Base-by-base conservation (phyloP, 2,329 filamentous ascomycete genomes). In the Clonostachys byssicola region DNA sequence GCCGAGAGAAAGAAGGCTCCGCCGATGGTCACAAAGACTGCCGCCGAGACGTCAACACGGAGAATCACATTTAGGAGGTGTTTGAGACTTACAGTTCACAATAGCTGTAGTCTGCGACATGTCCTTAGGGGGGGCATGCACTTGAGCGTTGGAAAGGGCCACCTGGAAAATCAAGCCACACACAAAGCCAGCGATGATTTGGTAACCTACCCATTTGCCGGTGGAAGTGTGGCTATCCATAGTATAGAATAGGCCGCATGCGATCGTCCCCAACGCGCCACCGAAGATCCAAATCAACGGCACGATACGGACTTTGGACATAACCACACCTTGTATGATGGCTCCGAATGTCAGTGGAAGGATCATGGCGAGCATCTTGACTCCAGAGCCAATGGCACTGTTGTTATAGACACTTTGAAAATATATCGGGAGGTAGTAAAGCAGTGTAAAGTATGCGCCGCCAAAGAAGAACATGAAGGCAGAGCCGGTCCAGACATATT, bases 391-490 rank as follows among this genome's bases (percentile, higher is more conserved):
- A 13, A 46, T 44, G 18, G 68, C 60, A 45, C 44, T 36, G 44
- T 47, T 9, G 62, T 63, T n/a, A 62, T 63, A 62, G 51, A 77
- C 61, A 47, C 65, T 61, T 60, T 77, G 69, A 58, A 77, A 74
- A 65, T 72, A 75, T 51, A 74, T 63, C 2, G 73, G 72, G 5
- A 75, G 59, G 51, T 71, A 72, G 57, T 71, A 49, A 38, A 49
- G 39, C 14, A 43, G 33, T 23, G 40, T 23, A 38, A 47, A 49
- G 45, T 43, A 44, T 39, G 44, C 44, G 23, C 44, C 45, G 33
- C 34, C 44, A n/a, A 71, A 70, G 40, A 62, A 58, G 54, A 59
- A 68, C 9, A 53, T 33, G 54, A 61, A 44, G n/a, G 18, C n/a
- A 62, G 34, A 57, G 56, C n/a, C 14, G 7, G 16, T 36, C n/a